A percentile compares a stretch with the other conserved stretches of the same genome.
These are phyloP conservation scores for Selaginella moellendorffii DNA, from an alignment of 75 land plant species.

Conservation along the genomic window DNA sequence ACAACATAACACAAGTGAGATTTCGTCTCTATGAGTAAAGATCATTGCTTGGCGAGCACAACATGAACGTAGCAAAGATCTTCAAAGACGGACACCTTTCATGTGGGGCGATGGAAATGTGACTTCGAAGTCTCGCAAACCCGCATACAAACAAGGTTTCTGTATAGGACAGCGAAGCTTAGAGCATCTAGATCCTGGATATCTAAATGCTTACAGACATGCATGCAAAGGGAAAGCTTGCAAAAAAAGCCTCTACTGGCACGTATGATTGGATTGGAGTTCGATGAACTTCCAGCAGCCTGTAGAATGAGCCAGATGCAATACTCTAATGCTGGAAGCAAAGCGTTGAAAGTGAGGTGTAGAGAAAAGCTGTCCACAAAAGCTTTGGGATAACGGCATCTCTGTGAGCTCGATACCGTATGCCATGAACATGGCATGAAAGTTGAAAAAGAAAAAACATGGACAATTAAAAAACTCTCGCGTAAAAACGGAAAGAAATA, in stretches of 20 bases:
- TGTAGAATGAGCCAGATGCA: too few relatives aligned
- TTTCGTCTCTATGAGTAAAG: too few relatives aligned
- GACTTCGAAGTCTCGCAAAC: neutral
- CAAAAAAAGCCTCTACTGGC: too few relatives aligned
- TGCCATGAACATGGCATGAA: too few relatives aligned
- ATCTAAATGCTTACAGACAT: slow-evolving; percentile 1
- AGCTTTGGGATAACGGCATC: neutral
- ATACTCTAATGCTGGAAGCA: neutral
- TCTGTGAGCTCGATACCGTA: too few relatives aligned
- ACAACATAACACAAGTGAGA: too few relatives aligned
- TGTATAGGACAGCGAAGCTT: neutral
- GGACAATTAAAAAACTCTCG: too few relatives aligned
- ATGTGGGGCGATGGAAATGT: neutral
- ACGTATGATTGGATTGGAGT: too few relatives aligned
- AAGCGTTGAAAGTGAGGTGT: neutral
- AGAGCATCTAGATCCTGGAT: neutral
- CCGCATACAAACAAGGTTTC: neutral
- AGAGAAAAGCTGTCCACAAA: neutral
- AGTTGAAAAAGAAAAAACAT: too few relatives aligned
- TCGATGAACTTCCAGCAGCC: too few relatives aligned
- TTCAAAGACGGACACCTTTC: neutral
- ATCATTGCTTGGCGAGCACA: too few relatives aligned
- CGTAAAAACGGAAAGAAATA: neutral
- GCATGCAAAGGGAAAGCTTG: neutral
- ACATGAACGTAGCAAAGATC: too few relatives aligned